Percentiles rank a stretch among this genome's conserved stretches.
Evolutionary conservation across 2,329 filamentous ascomycete species (phyloP).

Genomic region (Ophiostoma tasmaniense): DNA sequence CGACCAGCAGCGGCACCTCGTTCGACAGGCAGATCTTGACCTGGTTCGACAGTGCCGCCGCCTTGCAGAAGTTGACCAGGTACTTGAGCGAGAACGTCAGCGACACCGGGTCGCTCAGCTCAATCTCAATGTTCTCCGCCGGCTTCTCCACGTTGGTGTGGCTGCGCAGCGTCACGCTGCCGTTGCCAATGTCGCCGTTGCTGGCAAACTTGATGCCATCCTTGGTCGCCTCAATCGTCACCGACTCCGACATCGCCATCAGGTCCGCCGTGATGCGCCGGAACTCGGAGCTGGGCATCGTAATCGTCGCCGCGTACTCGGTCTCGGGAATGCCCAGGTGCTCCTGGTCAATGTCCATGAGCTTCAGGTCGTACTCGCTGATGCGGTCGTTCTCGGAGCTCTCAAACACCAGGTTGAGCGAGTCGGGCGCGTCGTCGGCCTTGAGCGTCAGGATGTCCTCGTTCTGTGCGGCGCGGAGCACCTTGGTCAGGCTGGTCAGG

Average conservation of each 20-base stretch:
- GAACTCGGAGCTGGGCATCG: slow-evolving; percentile 84
- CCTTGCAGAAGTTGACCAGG: slow-evolving; percentile 99
- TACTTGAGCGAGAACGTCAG: slow-evolving; percentile 99
- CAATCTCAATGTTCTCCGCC: slow-evolving; percentile 75
- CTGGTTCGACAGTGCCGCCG: slow-evolving; percentile 66
- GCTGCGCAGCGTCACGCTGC: slow-evolving; percentile 82
- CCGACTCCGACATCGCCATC: slow-evolving; percentile 87
- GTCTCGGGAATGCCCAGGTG: slow-evolving; percentile 97
- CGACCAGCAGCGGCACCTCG: slow-evolving; percentile 91
- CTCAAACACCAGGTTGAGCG: slow-evolving; percentile 93
- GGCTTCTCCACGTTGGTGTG: slow-evolving; percentile 87
- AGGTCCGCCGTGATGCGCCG: slow-evolving; percentile 91
- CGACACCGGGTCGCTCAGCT: slow-evolving; percentile 82
- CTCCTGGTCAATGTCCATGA: slow-evolving; percentile 99
- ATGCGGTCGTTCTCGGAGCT: slow-evolving; percentile 78
- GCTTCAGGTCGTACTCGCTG: slow-evolving; percentile 98
- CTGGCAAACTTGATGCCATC: slow-evolving; percentile 94
- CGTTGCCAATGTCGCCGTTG: slow-evolving; percentile 91
- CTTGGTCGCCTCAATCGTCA: slow-evolving; percentile 92
- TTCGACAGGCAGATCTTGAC: slow-evolving; percentile 93
- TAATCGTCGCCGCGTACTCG: slow-evolving; percentile 89
- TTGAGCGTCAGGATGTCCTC: slow-evolving; percentile 94
- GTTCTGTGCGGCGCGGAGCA: slow-evolving; percentile 85
- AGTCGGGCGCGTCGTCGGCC: slow-evolving; percentile 93
- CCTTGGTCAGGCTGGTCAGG: slow-evolving; percentile 91